Percentiles rank a stretch among this genome's conserved stretches.
Evolutionary conservation across 345 rosid genomes (phyloP).

Genomic region (Dipteronia sinensis): DNA sequence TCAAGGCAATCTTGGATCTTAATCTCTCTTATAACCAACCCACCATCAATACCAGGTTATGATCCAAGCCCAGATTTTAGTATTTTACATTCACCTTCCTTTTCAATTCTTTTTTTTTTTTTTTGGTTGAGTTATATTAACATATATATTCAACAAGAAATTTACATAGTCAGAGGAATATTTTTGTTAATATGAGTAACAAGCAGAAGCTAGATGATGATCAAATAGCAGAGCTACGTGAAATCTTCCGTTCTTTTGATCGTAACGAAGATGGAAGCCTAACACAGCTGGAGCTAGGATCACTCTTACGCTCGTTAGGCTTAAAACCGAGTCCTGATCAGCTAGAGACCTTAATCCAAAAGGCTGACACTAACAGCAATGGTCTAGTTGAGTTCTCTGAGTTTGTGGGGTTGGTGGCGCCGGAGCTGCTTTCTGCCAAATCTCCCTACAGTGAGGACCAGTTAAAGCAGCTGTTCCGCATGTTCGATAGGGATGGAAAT

Average conservation of each 20-base stretch:
- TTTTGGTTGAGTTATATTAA: neutral
- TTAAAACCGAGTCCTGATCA: slow-evolving; percentile 77
- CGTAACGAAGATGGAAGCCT: slow-evolving; percentile 85
- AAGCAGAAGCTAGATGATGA: slow-evolving; percentile 69
- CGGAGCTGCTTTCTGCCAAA: slow-evolving; percentile 64
- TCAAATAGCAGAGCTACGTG: slow-evolving; percentile 75
- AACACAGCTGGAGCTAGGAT: slow-evolving; percentile 86
- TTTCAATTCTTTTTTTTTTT: neutral
- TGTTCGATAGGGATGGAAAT: slow-evolving; percentile 78
- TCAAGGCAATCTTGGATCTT: slow-evolving; percentile 29
- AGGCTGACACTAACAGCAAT: slow-evolving; percentile 79
- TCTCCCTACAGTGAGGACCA: slow-evolving; percentile 83
- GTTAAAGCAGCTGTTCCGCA: slow-evolving; percentile 60
- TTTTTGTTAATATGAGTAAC: slow-evolving; percentile 41
- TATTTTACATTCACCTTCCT: neutral
- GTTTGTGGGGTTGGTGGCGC: slow-evolving; percentile 73
- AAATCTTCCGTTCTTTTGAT: slow-evolving; percentile 84
- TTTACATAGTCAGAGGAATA: neutral
- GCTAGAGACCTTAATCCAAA: slow-evolving; percentile 64
- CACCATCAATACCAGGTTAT: neutral
- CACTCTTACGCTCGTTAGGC: slow-evolving; percentile 77
- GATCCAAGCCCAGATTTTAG: slow-evolving; percentile 5
- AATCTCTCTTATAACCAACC: neutral
- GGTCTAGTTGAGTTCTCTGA: slow-evolving; percentile 90
- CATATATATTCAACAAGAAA: neutral